A percentile compares a stretch with the other conserved stretches of the same genome.
phyloP scores from a whole-genome alignment of 2,329 filamentous ascomycete genomes.

The Colletotrichum somersetense region DNA sequence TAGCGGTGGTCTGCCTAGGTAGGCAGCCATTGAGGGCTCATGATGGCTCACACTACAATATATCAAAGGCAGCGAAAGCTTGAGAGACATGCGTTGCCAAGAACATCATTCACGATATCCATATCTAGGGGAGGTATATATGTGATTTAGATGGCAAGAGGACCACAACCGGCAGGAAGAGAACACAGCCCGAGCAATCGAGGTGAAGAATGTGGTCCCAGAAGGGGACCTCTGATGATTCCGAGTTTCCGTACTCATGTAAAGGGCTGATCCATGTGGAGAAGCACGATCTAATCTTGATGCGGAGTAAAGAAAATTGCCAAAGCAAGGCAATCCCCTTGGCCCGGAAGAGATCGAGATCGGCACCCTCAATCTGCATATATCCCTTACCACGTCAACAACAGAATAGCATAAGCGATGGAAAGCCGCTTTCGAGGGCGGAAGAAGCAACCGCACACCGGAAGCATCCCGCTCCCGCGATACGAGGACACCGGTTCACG shows the following conservation, averaged over 20 bases:
- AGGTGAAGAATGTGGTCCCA: neutral
- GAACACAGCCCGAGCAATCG: neutral
- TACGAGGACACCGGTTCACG: neutral
- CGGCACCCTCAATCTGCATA: neutral
- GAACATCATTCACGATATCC: neutral
- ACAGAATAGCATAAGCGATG: neutral
- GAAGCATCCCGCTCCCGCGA: too few relatives aligned
- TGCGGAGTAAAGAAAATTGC: neutral
- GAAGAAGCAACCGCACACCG: neutral
- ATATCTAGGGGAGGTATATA: neutral
- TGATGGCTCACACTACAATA: too few relatives aligned
- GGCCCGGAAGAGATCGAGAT: neutral
- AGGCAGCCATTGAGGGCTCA: neutral
- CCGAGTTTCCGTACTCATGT: neutral
- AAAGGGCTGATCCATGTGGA: neutral
- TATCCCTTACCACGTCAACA: neutral
- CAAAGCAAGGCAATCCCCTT: too few relatives aligned
- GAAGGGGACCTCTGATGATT: neutral
- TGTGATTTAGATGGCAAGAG: neutral
- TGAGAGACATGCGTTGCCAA: neutral
- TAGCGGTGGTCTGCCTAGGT: neutral
- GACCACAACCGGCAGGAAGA: neutral
- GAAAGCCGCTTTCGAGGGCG: neutral
- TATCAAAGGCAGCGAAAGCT: neutral
- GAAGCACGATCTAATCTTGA: neutral